A percentile compares a stretch with the other conserved stretches of the same genome.
These are phyloP conservation scores for Dothideomycetidae sp. DNA, from an alignment of 2,329 filamentous ascomycete genomes.

Conservation along the genomic window DNA sequence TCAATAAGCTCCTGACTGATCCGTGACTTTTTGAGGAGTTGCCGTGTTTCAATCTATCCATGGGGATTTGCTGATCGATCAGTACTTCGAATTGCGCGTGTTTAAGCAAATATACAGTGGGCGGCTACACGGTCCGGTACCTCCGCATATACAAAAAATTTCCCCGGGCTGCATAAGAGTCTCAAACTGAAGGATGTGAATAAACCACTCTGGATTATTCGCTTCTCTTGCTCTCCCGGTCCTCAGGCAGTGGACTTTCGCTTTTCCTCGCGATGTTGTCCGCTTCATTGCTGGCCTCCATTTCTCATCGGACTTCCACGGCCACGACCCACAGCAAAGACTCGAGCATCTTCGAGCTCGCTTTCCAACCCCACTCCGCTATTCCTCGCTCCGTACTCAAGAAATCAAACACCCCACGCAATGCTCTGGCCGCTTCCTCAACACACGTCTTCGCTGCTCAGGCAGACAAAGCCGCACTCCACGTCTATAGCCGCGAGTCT, in stretches of 20 bases:
- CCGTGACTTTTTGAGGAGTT: no score
- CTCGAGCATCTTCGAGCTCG: constrained; percentile 74
- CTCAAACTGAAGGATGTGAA: no score
- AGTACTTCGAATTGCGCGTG: no score
- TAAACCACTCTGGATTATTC: no score
- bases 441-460: constrained; percentile 87
- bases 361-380: constrained; percentile 62
- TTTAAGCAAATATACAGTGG: no score
- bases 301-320: constrained; percentile 26
- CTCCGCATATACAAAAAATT: neutral
- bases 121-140: neutral
- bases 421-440: constrained; percentile 65
- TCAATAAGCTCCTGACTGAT: no score
- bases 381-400: constrained; percentile 63
- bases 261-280: constrained; percentile 30
- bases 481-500: constrained; percentile 75
- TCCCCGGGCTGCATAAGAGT: no score
- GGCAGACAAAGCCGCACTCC: constrained; percentile 76
- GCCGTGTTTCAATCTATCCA: no score
- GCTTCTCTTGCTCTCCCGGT: no score
- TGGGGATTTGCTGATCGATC: no score
- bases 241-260: no score
- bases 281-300: constrained; percentile 37
- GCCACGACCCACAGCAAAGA: constrained; percentile 49
- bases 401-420: constrained; percentile 70